These are phyloP conservation scores for Sanghuangporus weigelae DNA, from an alignment of 1,284 basidiomycete species.

Conservation along the genomic window DNA sequence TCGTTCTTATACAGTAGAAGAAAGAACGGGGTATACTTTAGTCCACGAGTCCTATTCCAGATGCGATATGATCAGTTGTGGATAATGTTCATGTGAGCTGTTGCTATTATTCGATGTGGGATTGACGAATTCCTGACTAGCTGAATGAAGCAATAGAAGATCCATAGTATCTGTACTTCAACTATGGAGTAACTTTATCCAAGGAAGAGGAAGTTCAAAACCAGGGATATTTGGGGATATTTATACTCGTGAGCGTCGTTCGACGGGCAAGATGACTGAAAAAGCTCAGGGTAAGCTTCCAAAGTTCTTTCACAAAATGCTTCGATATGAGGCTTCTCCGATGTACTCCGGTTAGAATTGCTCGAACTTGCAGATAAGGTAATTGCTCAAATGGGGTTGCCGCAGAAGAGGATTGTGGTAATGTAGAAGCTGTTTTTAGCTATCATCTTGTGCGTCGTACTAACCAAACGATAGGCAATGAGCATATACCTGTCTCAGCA, in stretches of 20 bases:
- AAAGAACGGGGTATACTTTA: background rate
- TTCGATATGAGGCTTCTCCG: background rate
- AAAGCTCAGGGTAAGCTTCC: background rate
- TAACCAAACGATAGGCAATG: background rate
- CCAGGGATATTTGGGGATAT: background rate
- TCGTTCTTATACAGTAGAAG: background rate
- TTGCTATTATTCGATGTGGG: background rate
- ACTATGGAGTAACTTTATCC: background rate
- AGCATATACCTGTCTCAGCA: too few relatives aligned
- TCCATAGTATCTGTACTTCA: background rate
- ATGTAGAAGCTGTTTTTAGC: background rate
- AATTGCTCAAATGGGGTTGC: background rate
- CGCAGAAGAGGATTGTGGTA: background rate
- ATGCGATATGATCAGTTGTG: background rate
- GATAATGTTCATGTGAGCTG: background rate
- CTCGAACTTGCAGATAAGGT: background rate
- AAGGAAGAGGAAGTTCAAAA: background rate
- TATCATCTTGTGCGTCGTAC: background rate
- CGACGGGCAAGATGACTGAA: background rate
- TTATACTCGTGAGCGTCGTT: background rate
- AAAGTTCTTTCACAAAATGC: background rate
- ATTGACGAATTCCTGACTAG: background rate
- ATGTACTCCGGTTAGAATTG: background rate
- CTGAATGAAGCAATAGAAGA: background rate
- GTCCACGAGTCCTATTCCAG: background rate